Evolutionary conservation across 768 basidiomycete species (phyloP).

Genomic region (Pholiota microspora): DNA sequence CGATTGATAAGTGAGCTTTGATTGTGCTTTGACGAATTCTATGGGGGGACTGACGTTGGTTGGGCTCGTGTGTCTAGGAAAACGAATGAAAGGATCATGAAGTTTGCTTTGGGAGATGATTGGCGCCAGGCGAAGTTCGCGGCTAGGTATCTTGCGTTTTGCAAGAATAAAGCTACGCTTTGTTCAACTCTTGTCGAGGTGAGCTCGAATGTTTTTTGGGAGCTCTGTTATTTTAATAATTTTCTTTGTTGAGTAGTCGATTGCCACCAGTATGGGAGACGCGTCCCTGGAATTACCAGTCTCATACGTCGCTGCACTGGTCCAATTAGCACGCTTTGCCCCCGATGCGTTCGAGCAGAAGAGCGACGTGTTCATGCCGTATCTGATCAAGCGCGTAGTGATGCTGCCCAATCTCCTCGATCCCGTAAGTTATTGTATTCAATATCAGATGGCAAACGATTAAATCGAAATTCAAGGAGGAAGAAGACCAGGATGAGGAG

Average conservation of each 20-base stretch:
- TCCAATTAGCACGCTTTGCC: slow-evolving; percentile 67
- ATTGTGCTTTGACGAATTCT: neutral
- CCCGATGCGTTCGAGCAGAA: slow-evolving; percentile 75
- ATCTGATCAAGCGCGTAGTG: slow-evolving; percentile 68
- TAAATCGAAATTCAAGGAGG: slow-evolving; percentile 36
- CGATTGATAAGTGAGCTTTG: slow-evolving; percentile 60
- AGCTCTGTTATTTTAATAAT: no score
- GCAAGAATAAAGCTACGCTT: slow-evolving; percentile 47
- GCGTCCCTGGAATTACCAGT: slow-evolving; percentile 46
- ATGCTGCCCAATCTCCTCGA: slow-evolving; percentile 51
- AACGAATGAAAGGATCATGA: slow-evolving; percentile 60
- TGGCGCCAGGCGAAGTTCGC: slow-evolving; percentile 82
- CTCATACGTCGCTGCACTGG: slow-evolving; percentile 68
- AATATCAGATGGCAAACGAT: slow-evolving; percentile 1
- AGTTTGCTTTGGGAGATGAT: slow-evolving; percentile 58
- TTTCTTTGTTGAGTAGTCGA: no score
- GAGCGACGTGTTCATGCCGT: slow-evolving; percentile 71
- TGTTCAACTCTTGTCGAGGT: slow-evolving; percentile 68
- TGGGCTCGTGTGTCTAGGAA: slow-evolving; percentile 40
- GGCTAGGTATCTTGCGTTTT: slow-evolving; percentile 65
- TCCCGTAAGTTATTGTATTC: slow-evolving; percentile 35
- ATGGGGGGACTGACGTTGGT: slow-evolving; percentile 1
- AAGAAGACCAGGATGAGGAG: slow-evolving; percentile 40
- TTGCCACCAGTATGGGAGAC: slow-evolving; percentile 50
- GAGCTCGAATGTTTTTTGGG: slow-evolving; percentile 14